These are phyloP conservation scores for Paramecium octaurelia DNA, from an alignment of 73 alveolate genomes.

Conservation along the genomic window DNA sequence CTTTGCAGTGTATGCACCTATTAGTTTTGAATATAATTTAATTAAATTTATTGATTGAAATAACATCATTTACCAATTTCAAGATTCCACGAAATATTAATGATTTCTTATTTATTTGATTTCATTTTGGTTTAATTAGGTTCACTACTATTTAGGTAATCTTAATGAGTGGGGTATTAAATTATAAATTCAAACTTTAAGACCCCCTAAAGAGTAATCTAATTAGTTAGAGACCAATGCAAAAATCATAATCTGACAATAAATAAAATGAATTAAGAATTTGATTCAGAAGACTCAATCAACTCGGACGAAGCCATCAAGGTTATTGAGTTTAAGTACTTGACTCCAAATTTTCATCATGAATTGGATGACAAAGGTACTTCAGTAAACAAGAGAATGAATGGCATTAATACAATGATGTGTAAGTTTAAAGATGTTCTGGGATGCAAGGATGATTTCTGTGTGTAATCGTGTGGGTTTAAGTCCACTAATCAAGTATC, in stretches of 20 bases:
- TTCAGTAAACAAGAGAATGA: background rate
- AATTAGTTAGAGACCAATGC: background rate
- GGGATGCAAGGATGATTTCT: background rate
- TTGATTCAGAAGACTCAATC: conserved; percentile 15
- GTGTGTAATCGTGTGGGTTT: background rate
- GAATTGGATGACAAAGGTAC: background rate
- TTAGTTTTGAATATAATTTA: background rate
- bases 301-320: conserved; percentile 27
- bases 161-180: background rate
- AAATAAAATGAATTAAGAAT: background rate
- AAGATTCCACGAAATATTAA: background rate
- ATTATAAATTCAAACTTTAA: background rate
- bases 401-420: background rate
- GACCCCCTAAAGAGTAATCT: background rate
- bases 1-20: background rate
- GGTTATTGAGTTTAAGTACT: background rate
- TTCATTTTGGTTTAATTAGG: background rate
- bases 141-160: background rate
- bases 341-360: background rate
- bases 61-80: background rate
- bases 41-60: too few relatives aligned
- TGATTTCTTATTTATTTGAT: background rate
- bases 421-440: background rate
- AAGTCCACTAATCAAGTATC: background rate
- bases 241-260: background rate